Evolutionary conservation across 345 rosid genomes (phyloP), one percentile per base, ranked within the genome.

Genomic region (Raphanus raphanistrum): DNA sequence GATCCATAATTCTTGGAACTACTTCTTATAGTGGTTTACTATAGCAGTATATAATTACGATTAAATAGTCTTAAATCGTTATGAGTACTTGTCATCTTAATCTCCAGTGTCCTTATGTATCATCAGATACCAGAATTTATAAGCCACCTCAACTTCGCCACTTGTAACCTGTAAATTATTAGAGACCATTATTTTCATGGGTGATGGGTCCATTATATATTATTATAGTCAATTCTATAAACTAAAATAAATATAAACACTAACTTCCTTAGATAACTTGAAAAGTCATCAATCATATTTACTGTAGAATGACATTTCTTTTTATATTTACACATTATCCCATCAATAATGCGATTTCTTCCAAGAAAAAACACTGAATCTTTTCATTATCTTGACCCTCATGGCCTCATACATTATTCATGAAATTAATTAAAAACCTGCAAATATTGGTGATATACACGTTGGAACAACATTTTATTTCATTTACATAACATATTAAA

Each of bases 241-340:
- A 41, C 10, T 41, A 11, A 41, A 41, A 41, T 29, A 13, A 6
- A 9, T 43, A 8, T 6, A 45, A 72, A 33, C n/a, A 26, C 33
- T 61, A 73, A 15, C 36, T 61, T 60, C 25, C 38, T 66, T 79
- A 54, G 32, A 66, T 55, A 68, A 62, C 68, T 66, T 74, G 75
- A 74, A 79, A 79, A 79, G 70, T 68, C 82, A 79, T 68, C 57
- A 78, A 66, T 72, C 50, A 73, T 73, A 68, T 36, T 33, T 28
- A 73, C 55, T 66, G 17, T 64, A 55, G 17, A 61, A 29, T 70
- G 68, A 59, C 69, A 57, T 72, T 72, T 59, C 15, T 41, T 65
- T 65, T 26, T 45, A 48, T 32, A 41, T 31, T 66, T 33, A 74
- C 50, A 26, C 52, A 35, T 68, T 35, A 73, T 73, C 82, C 70